A percentile compares a stretch with the other conserved stretches of the same genome.
Evolutionary conservation across 129 eudicot genomes (phyloP).

Genomic region (Lonicera japonica): DNA sequence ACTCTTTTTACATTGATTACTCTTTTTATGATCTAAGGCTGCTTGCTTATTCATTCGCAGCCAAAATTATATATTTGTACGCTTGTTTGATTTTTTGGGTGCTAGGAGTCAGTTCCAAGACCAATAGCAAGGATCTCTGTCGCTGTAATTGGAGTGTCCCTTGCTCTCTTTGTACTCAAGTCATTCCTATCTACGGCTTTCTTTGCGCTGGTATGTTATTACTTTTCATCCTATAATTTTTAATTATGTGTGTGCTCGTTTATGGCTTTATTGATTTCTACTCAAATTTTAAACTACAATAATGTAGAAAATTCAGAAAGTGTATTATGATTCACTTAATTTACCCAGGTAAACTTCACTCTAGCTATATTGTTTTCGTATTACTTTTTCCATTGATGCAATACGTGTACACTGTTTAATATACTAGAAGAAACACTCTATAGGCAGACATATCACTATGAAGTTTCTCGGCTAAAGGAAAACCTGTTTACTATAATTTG

Average conservation of each 20-base stretch:
- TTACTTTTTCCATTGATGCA: not conserved
- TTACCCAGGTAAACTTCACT: not conserved
- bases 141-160: slow-evolving; percentile 38
- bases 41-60: not conserved
- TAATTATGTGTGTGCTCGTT: not conserved
- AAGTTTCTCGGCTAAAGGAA: no score
- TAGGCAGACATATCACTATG: no score
- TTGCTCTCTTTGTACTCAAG: slow-evolving; percentile 59
- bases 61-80: not conserved
- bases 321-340: not conserved
- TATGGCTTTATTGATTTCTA: no score
- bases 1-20: not conserved
- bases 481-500: no score
- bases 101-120: slow-evolving; percentile 71
- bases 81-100: slow-evolving; percentile 1
- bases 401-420: not conserved
- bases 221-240: not conserved
- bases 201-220: slow-evolving; percentile 53
- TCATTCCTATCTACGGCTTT: slow-evolving; percentile 73
- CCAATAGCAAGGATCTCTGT: slow-evolving; percentile 82
- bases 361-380: no score
- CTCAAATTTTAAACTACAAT: no score
- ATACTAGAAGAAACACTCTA: no score
- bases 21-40: not conserved
- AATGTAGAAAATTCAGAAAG: not conserved